These are phyloP conservation scores for Pulveroboletus sp. DNA, from an alignment of 768 basidiomycete species.

Conservation along the genomic window DNA sequence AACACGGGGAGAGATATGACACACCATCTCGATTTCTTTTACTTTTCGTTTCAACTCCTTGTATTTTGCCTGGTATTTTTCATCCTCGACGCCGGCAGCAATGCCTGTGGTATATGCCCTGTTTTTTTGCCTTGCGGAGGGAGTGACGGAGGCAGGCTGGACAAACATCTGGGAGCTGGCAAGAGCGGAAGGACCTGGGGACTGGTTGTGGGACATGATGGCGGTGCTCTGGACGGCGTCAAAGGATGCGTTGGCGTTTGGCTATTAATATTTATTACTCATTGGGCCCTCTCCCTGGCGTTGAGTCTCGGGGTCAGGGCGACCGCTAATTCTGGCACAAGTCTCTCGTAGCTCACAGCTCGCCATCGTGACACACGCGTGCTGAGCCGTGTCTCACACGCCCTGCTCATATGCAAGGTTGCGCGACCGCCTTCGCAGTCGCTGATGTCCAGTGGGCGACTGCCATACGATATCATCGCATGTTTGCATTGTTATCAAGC, in stretches of 20 bases:
- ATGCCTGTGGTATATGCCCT: slow-evolving; percentile 54
- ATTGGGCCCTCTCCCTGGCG: slow-evolving; percentile 21
- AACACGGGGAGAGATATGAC: slow-evolving; percentile 26
- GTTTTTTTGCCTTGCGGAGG: slow-evolving; percentile 44
- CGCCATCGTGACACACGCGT: slow-evolving; percentile 1
- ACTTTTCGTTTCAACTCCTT: slow-evolving; percentile 86
- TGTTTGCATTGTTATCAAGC: background rate
- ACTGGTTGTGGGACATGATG: slow-evolving; percentile 66
- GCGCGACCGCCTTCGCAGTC: too few species aligned
- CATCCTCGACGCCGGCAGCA: slow-evolving; percentile 76
- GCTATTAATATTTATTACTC: slow-evolving; percentile 25
- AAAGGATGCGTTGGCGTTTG: slow-evolving; percentile 28
- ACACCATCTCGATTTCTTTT: slow-evolving; percentile 75
- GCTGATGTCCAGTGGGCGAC: too few species aligned
- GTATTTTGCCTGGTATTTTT: slow-evolving; percentile 84
- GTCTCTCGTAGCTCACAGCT: slow-evolving; percentile 5
- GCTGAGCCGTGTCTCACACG: background rate
- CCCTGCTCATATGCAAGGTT: background rate
- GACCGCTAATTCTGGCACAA: slow-evolving; percentile 5
- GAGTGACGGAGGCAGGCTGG: slow-evolving; percentile 24
- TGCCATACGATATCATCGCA: too few species aligned
- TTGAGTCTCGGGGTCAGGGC: slow-evolving; percentile 24
- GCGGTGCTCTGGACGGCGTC: slow-evolving; percentile 32
- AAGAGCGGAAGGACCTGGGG: slow-evolving; percentile 47
- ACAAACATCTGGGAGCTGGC: slow-evolving; percentile 34